A percentile compares a stretch with the other conserved stretches of the same genome.
These are phyloP conservation scores for Apostasia ramifera DNA, from an alignment of 106 monocot genomes.

Conservation along the genomic window DNA sequence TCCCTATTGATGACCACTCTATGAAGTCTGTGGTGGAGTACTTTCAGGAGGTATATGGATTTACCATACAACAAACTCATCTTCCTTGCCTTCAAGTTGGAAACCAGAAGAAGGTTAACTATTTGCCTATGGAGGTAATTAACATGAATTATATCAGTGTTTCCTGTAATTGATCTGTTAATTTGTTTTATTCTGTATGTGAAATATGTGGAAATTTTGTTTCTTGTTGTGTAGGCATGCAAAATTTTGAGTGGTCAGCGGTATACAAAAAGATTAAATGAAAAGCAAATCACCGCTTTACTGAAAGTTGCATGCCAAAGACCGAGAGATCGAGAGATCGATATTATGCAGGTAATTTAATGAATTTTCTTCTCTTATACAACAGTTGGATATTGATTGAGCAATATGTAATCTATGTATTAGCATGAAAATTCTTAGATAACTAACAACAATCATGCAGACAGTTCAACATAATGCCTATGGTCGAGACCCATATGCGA, in stretches of 20 bases:
- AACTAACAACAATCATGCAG: constrained; percentile 30
- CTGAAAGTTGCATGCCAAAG: constrained; percentile 90
- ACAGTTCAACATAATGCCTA: constrained; percentile 91
- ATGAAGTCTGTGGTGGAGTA: constrained; percentile 87
- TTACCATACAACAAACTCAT: constrained; percentile 65
- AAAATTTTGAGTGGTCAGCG: constrained; percentile 96
- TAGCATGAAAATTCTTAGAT: neutral
- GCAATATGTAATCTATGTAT: too few relatives aligned
- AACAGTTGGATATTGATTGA: too few relatives aligned
- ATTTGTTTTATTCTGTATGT: neutral
- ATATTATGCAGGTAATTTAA: constrained; percentile 64
- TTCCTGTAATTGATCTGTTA: neutral
- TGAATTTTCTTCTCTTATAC: too few relatives aligned
- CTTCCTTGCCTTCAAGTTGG: constrained; percentile 92
- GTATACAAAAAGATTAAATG: constrained; percentile 94
- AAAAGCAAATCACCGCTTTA: constrained; percentile 88
- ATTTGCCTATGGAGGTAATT: constrained; percentile 94
- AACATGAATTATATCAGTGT: neutral
- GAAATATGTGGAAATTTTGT: neutral
- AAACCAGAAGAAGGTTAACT: constrained; percentile 79
- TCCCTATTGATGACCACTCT: constrained; percentile 72
- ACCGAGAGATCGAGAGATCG: constrained; percentile 57
- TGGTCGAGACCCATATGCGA: constrained; percentile 70
- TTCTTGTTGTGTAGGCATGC: constrained; percentile 48
- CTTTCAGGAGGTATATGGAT: constrained; percentile 78